These are phyloP conservation scores for Saccharomycopsis amapae DNA, from an alignment of 805 yeast species.

Conservation along the genomic window DNA sequence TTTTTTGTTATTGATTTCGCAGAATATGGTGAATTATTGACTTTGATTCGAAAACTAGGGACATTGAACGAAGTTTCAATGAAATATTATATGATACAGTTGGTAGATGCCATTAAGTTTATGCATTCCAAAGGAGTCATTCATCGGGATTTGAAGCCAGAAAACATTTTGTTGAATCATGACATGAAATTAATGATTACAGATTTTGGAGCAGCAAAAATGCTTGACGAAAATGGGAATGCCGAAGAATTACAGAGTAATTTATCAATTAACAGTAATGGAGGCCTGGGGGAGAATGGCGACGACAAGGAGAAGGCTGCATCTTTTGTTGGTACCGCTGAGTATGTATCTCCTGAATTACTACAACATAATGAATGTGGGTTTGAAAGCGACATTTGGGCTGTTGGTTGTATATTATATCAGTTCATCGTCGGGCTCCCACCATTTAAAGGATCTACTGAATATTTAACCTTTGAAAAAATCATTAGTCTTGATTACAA, in stretches of 20 bases:
- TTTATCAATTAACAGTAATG: conserved; percentile 1
- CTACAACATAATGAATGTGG: conserved; percentile 74
- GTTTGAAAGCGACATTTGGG: conserved; percentile 86
- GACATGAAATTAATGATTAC: conserved; percentile 88
- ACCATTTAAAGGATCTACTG: conserved; percentile 83
- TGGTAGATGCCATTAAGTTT: conserved; percentile 84
- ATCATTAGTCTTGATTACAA: conserved; percentile 71
- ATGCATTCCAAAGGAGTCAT: conserved; percentile 87
- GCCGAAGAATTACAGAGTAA: conserved; percentile 32
- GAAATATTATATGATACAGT: conserved; percentile 75
- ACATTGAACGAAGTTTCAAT: conserved; percentile 69
- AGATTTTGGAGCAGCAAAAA: conserved; percentile 96
- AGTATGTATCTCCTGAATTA: conserved; percentile 90
- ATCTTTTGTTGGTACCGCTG: conserved; percentile 97
- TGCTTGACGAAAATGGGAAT: conserved; percentile 35
- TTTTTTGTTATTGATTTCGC: conserved; percentile 94
- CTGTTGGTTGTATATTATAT: conserved; percentile 80
- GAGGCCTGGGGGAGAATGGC: neutral
- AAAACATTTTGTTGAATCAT: conserved; percentile 75
- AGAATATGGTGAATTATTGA: conserved; percentile 86
- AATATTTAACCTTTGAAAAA: conserved; percentile 80
- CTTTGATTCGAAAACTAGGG: conserved; percentile 70
- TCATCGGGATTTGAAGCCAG: conserved; percentile 93
- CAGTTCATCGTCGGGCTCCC: conserved; percentile 81
- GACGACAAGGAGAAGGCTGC: conserved; percentile 34